A percentile compares a stretch with the other conserved stretches of the same genome.
Evolutionary conservation across 768 basidiomycete genomes (phyloP).

Genomic region (Pulveroboletus sp.): DNA sequence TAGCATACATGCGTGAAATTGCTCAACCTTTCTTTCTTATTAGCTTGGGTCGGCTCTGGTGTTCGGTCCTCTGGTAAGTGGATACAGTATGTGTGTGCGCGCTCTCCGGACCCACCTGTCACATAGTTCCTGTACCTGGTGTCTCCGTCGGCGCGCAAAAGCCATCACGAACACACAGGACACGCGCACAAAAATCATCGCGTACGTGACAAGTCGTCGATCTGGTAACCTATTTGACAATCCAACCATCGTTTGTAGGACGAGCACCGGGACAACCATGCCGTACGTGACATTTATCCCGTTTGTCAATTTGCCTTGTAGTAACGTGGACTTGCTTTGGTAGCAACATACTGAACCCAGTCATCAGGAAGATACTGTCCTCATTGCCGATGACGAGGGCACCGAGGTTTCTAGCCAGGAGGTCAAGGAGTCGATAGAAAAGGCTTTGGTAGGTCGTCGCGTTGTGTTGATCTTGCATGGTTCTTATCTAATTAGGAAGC

Average conservation of each 20-base stretch:
- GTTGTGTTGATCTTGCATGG: background rate
- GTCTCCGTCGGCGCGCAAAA: constrained; percentile 28
- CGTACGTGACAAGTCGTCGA: constrained; percentile 17
- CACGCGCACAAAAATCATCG: constrained; percentile 18
- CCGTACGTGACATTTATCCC: constrained; percentile 13
- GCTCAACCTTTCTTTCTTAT: background rate
- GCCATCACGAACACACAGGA: constrained; percentile 20
- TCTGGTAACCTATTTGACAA: background rate
- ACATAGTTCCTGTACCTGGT: constrained; percentile 30
- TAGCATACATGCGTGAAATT: background rate
- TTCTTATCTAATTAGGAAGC: constrained; percentile 20
- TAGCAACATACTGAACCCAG: constrained; percentile 19
- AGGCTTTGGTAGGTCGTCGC: constrained; percentile 20
- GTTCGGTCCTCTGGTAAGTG: constrained; percentile 31
- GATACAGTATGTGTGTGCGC: background rate
- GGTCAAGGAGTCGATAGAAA: constrained; percentile 30
- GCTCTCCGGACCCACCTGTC: background rate
- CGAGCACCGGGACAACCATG: constrained; percentile 7
- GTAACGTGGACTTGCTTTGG: constrained; percentile 3
- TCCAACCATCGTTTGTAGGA: constrained; percentile 19
- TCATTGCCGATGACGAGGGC: constrained; percentile 31
- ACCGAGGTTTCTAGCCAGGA: constrained; percentile 27
- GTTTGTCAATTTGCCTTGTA: background rate
- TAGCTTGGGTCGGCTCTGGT: constrained; percentile 32
- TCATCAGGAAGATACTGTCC: constrained; percentile 1